Percentiles rank a stretch among this genome's conserved stretches.
These are phyloP conservation scores for Leccinum aurantiacum DNA, from an alignment of 768 basidiomycete species.

Conservation along the genomic window DNA sequence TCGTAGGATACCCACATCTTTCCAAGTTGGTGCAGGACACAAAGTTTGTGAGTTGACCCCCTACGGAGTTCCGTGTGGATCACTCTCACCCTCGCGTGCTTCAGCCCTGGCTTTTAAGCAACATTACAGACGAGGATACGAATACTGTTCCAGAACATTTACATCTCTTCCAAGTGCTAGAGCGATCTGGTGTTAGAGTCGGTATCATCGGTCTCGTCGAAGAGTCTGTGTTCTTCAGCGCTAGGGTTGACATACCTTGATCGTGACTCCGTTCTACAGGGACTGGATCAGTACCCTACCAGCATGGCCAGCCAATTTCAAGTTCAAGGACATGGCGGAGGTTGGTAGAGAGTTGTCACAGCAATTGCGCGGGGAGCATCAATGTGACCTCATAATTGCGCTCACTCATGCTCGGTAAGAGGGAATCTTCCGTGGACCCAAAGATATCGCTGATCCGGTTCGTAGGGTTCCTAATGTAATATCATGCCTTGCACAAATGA, in stretches of 20 bases:
- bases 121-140: conserved; percentile 73
- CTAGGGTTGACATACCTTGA: neutral
- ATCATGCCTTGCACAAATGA: neutral
- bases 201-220: conserved; percentile 89
- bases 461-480: conserved; percentile 33
- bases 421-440: conserved; percentile 6
- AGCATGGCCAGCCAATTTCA: conserved; percentile 81
- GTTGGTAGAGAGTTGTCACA: conserved; percentile 75
- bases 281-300: conserved; percentile 89
- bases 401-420: conserved; percentile 76
- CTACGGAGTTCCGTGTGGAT: neutral
- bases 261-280: conserved; percentile 37
- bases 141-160: conserved; percentile 60
- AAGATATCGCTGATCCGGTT: conserved; percentile 5
- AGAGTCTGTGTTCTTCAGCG: conserved; percentile 46
- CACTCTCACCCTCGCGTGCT: neutral
- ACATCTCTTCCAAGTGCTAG: conserved; percentile 62
- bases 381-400: conserved; percentile 82
- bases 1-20: conserved; percentile 60
- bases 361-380: conserved; percentile 65
- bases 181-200: conserved; percentile 66
- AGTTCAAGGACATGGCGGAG: conserved; percentile 73
- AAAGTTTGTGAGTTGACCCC: conserved; percentile 58
- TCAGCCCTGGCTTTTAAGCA: conserved; percentile 89
- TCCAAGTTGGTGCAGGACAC: conserved; percentile 69